Evolutionary conservation across 108 stramenopile species (phyloP).

Genomic region (Thalassiosira profunda): DNA sequence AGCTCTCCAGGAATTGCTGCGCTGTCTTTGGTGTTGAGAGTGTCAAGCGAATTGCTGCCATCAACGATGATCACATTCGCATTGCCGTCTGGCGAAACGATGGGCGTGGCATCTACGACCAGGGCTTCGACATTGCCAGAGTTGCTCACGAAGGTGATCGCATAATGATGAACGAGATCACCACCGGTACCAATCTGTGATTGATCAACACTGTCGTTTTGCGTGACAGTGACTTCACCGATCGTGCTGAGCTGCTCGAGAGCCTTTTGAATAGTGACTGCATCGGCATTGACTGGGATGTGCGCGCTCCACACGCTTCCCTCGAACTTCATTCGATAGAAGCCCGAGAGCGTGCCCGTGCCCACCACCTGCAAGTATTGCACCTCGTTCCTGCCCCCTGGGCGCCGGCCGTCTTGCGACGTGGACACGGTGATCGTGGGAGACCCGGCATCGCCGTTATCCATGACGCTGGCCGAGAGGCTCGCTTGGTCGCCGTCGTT

Average conservation of each 20-base stretch:
- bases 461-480: slow-evolving; percentile 27
- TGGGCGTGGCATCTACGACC: slow-evolving; percentile 51
- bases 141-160: slow-evolving; percentile 60
- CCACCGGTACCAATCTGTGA: slow-evolving; percentile 23
- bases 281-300: slow-evolving; percentile 51
- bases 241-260: slow-evolving; percentile 55
- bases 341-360: slow-evolving; percentile 40
- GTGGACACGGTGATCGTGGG: slow-evolving; percentile 47
- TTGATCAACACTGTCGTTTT: slow-evolving; percentile 46
- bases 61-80: slow-evolving; percentile 52
- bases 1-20: slow-evolving; percentile 63
- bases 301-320: slow-evolving; percentile 55
- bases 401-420: slow-evolving; percentile 37
- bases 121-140: slow-evolving; percentile 62
- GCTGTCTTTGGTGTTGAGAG: slow-evolving; percentile 33
- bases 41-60: slow-evolving; percentile 68
- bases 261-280: slow-evolving; percentile 64
- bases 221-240: slow-evolving; percentile 38
- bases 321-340: slow-evolving; percentile 64
- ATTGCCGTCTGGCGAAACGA: slow-evolving; percentile 41
- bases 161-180: slow-evolving; percentile 48
- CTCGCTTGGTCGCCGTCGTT: slow-evolving; percentile 64
- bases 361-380: slow-evolving; percentile 59
- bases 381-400: slow-evolving; percentile 41
- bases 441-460: slow-evolving; percentile 40